A percentile compares a stretch with the other conserved stretches of the same genome.
These are phyloP conservation scores for Claviceps maximensis DNA, from an alignment of 2,329 filamentous ascomycete species.

Conservation along the genomic window DNA sequence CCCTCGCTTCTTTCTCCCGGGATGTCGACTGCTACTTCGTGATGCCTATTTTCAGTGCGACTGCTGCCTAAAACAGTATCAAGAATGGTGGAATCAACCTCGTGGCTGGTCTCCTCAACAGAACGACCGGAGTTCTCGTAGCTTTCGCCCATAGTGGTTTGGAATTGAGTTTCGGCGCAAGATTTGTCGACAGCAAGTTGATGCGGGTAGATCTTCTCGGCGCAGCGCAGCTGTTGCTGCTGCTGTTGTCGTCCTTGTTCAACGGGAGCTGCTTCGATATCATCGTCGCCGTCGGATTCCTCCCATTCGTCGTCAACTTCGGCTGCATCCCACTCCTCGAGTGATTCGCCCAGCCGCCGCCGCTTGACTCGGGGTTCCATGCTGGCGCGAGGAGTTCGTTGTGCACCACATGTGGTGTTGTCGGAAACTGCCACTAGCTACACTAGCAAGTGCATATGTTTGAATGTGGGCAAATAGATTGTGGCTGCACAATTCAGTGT, in stretches of 20 bases:
- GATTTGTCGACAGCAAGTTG: constrained; percentile 49
- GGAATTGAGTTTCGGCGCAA: constrained; percentile 57
- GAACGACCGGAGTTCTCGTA: constrained; percentile 80
- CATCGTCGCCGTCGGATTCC: constrained; percentile 21
- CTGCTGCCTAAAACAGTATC: constrained; percentile 84
- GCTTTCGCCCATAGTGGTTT: constrained; percentile 75
- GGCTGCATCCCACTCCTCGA: constrained; percentile 12
- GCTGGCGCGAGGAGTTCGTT: background rate
- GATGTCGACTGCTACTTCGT: constrained; percentile 35
- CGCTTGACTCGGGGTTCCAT: constrained; percentile 52
- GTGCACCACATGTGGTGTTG: constrained; percentile 5
- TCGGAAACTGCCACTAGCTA: background rate
- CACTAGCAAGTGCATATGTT: background rate
- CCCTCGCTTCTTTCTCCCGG: background rate
- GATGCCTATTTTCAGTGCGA: constrained; percentile 53
- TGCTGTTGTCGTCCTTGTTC: constrained; percentile 16
- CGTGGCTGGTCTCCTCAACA: constrained; percentile 73
- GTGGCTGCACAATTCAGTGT: background rate
- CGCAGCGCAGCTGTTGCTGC: constrained; percentile 25
- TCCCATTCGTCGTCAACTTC: constrained; percentile 3
- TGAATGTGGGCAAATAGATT: background rate
- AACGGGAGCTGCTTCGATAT: constrained; percentile 35
- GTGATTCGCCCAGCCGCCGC: constrained; percentile 36
- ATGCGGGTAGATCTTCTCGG: constrained; percentile 37
- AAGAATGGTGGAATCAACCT: constrained; percentile 74